These are phyloP conservation scores for Eucalyptus tenuipes DNA, from an alignment of 345 rosid genomes.

Conservation along the genomic window DNA sequence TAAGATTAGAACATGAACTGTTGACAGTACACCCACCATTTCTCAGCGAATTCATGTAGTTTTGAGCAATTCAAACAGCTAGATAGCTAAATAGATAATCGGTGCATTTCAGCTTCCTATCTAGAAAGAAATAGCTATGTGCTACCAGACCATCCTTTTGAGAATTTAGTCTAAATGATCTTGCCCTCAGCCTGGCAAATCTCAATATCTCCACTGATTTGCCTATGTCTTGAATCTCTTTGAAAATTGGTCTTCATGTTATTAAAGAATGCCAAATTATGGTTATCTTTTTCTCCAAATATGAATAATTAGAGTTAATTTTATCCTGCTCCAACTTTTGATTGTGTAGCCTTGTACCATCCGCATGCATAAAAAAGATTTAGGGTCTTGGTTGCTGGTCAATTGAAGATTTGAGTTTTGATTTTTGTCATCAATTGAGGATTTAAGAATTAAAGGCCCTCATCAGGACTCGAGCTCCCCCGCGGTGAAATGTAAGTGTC, in stretches of 20 bases:
- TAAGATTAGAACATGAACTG: neutral
- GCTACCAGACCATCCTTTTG: neutral
- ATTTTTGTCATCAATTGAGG: neutral
- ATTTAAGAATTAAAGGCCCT: neutral
- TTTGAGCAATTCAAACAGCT: neutral
- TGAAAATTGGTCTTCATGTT: neutral
- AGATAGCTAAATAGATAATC: neutral
- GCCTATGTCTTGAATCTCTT: neutral
- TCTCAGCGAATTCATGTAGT: neutral
- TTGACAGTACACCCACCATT: neutral
- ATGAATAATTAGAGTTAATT: neutral
- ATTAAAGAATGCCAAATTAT: neutral
- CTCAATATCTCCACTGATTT: neutral
- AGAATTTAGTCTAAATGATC: neutral
- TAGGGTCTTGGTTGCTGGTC: neutral
- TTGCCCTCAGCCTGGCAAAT: neutral
- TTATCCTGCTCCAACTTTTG: neutral
- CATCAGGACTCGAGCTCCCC: neutral
- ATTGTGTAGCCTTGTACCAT: neutral
- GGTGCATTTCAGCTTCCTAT: neutral
- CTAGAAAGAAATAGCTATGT: neutral
- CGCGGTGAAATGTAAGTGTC: neutral
- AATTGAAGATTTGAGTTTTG: neutral
- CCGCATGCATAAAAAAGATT: neutral
- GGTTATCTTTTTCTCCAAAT: neutral